phyloP scores from a whole-genome alignment of 495 filamentous ascomycete genomes.

The Jackrogersella minutella region DNA sequence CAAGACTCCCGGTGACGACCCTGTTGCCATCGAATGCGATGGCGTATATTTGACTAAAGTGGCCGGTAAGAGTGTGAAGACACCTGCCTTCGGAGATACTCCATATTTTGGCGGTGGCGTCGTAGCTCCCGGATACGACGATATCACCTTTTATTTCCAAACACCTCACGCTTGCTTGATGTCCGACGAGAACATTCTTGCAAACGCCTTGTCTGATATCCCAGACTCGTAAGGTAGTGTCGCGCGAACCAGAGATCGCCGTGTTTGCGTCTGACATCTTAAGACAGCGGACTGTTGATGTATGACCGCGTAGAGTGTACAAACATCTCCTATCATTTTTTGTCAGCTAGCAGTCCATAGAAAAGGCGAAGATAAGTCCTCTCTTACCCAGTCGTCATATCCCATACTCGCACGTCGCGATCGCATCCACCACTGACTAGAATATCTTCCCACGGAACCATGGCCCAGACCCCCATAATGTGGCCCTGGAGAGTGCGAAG shows the following conservation, averaged over 20 bases:
- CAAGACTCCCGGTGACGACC: constrained; percentile 95
- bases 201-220: constrained; percentile 87
- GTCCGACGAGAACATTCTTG: constrained; percentile 89
- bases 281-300: constrained; percentile 93
- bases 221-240: constrained; percentile 95
- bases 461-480: constrained; percentile 99
- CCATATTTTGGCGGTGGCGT: constrained; percentile 96
- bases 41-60: constrained; percentile 99
- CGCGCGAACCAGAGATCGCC: constrained; percentile 94
- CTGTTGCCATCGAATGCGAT: constrained; percentile 94
- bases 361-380: constrained; percentile 35
- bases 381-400: constrained; percentile 94
- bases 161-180: constrained; percentile 96
- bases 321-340: constrained; percentile 63
- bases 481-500: constrained; percentile 92
- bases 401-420: constrained; percentile 96
- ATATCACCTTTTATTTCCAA: constrained; percentile 95
- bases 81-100: constrained; percentile 94
- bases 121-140: constrained; percentile 95
- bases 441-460: constrained; percentile 97
- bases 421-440: constrained; percentile 97
- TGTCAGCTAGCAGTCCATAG: constrained; percentile 27
- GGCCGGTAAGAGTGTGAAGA: constrained; percentile 85
- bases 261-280: constrained; percentile 96
- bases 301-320: constrained; percentile 91